Percentiles rank a stretch among this genome's conserved stretches.
phyloP scores from a whole-genome alignment of 768 basidiomycete species.

The Neoboletus brunneissimus region DNA sequence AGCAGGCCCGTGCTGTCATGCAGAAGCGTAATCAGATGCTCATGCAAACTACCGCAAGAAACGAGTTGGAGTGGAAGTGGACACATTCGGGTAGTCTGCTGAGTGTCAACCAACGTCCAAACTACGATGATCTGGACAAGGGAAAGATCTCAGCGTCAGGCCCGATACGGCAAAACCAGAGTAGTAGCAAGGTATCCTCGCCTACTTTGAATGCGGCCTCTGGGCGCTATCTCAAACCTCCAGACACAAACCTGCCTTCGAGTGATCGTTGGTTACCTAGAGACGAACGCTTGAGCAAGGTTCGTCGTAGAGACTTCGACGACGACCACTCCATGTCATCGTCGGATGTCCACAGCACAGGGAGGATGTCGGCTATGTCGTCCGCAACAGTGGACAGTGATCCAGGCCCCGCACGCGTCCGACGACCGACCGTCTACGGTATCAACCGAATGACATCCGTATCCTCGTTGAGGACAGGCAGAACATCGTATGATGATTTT shows the following conservation, averaged over 20 bases:
- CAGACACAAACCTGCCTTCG: constrained; percentile 33
- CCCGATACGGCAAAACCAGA: constrained; percentile 60
- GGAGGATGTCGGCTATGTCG: constrained; percentile 74
- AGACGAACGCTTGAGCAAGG: constrained; percentile 69
- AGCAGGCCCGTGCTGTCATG: constrained; percentile 91
- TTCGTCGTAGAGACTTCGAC: constrained; percentile 78
- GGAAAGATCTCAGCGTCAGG: constrained; percentile 58
- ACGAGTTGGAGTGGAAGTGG: constrained; percentile 64
- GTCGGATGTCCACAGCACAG: constrained; percentile 75
- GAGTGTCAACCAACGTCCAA: constrained; percentile 37
- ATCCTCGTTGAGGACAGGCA: constrained; percentile 58
- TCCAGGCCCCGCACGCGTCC: constrained; percentile 70
- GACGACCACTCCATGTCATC: constrained; percentile 92
- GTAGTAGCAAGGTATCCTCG: constrained; percentile 38
- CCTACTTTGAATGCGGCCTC: constrained; percentile 61
- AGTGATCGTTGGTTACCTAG: constrained; percentile 48
- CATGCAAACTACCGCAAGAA: constrained; percentile 47
- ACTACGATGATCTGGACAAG: constrained; percentile 34
- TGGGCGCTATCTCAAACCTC: constrained; percentile 48
- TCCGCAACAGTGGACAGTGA: constrained; percentile 85
- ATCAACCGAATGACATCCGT: constrained; percentile 76
- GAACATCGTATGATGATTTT: constrained; percentile 70
- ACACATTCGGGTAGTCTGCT: constrained; percentile 40
- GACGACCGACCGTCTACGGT: constrained; percentile 59
- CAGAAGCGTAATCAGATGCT: constrained; percentile 80